Percentiles rank a stretch among this genome's conserved stretches.
Evolutionary conservation across 805 yeast genomes (phyloP).

Genomic region (Clavispora phyllophila): DNA sequence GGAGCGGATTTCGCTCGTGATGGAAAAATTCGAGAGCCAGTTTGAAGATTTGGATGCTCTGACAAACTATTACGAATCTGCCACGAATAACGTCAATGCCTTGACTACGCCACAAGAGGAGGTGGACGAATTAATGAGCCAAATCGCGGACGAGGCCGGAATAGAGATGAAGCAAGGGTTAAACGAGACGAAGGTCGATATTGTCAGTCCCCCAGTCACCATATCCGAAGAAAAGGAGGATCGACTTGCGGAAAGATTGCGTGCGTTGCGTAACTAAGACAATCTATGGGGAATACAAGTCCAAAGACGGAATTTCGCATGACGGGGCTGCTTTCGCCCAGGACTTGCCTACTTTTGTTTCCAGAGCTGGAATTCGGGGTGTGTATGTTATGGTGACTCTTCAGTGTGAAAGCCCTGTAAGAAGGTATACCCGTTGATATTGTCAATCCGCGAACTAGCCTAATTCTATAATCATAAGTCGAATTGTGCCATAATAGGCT

Average conservation of each 20-base stretch:
- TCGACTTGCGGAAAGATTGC: conserved; percentile 75
- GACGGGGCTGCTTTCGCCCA: no score
- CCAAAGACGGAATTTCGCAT: no score
- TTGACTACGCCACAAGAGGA: conserved; percentile 91
- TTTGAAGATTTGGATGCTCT: conserved; percentile 95
- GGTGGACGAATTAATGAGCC: conserved; percentile 83
- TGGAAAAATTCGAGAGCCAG: conserved; percentile 96
- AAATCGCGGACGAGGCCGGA: conserved; percentile 97
- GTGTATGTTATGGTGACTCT: no score
- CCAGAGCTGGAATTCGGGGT: no score
- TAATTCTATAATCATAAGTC: no score
- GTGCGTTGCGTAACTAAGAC: conserved; percentile 61
- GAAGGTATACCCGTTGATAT: no score
- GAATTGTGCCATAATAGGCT: no score
- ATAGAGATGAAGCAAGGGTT: conserved; percentile 85
- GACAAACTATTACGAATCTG: conserved; percentile 86
- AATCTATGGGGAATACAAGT: no score
- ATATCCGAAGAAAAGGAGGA: conserved; percentile 77
- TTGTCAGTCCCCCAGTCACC: conserved; percentile 33
- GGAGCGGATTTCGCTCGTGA: conserved; percentile 85
- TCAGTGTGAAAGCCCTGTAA: no score
- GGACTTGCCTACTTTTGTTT: no score
- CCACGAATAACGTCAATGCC: conserved; percentile 85
- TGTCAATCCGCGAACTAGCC: no score
- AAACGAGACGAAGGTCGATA: conserved; percentile 54